Percentiles rank a stretch among this genome's conserved stretches.
Evolutionary conservation across 805 yeast species (phyloP).

Genomic region (Candida odintsovae): DNA sequence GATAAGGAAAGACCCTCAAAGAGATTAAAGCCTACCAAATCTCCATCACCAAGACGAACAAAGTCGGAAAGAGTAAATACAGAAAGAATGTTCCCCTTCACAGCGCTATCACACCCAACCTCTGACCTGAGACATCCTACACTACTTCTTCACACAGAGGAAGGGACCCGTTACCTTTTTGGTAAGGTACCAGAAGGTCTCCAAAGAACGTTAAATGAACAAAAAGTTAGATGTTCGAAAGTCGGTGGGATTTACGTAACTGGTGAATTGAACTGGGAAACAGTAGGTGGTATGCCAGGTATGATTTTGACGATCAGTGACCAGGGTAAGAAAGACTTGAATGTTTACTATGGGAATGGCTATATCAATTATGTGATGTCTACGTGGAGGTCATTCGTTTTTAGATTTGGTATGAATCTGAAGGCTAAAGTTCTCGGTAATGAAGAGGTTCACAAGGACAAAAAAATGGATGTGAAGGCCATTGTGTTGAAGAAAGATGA

Average conservation of each 20-base stretch:
- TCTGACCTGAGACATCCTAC: slow-evolving; percentile 55
- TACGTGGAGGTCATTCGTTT: slow-evolving; percentile 84
- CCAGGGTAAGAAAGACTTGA: slow-evolving; percentile 55
- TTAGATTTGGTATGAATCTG: slow-evolving; percentile 64
- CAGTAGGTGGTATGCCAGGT: slow-evolving; percentile 93
- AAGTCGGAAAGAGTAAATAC: slow-evolving; percentile 1
- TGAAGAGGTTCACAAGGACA: slow-evolving; percentile 24
- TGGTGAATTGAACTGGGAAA: slow-evolving; percentile 71
- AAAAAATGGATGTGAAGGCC: slow-evolving; percentile 25
- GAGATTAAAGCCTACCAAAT: not conserved
- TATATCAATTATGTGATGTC: slow-evolving; percentile 54
- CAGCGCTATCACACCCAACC: slow-evolving; percentile 55
- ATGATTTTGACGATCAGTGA: slow-evolving; percentile 76
- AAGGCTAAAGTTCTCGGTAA: slow-evolving; percentile 24
- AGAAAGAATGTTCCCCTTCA: slow-evolving; percentile 41
- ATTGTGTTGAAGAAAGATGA: slow-evolving; percentile 6
- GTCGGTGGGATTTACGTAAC: slow-evolving; percentile 66
- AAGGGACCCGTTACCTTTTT: slow-evolving; percentile 47
- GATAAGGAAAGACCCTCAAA: not conserved
- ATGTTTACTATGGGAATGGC: slow-evolving; percentile 47
- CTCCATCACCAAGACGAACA: not conserved
- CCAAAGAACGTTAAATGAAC: slow-evolving; percentile 67
- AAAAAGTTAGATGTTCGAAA: slow-evolving; percentile 50
- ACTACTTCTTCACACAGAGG: slow-evolving; percentile 36
- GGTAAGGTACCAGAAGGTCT: slow-evolving; percentile 86